A percentile compares a stretch with the other conserved stretches of the same genome.
Conservation (phyloP, 2,329 filamentous ascomycete genomes). For the Cladophialophora chaetospira region DNA sequence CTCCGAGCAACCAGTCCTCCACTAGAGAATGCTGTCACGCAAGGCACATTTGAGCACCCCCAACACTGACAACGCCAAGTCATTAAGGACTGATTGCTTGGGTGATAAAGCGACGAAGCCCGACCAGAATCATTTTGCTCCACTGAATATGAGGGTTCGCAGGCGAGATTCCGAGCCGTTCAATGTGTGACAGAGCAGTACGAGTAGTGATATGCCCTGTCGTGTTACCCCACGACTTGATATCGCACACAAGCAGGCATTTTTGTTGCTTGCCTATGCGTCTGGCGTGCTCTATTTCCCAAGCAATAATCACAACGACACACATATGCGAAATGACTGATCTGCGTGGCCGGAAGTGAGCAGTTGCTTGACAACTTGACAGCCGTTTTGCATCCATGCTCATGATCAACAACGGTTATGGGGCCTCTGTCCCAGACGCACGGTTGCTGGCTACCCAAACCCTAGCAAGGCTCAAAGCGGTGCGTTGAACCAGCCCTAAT, state of each 20-base stretch:
- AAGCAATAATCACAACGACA: too few relatives aligned
- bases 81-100: too few relatives aligned
- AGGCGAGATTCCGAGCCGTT: constrained; percentile 2
- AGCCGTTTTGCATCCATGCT: not conserved
- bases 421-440: not conserved
- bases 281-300: too few relatives aligned
- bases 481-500: not conserved
- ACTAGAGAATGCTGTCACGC: too few relatives aligned
- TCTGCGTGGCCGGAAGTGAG: not conserved
- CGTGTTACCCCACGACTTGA: constrained; percentile 1
- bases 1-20: not conserved
- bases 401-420: not conserved
- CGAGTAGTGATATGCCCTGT: not conserved
- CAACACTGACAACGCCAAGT: too few relatives aligned
- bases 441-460: constrained; percentile 7
- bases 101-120: too few relatives aligned
- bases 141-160: not conserved
- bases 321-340: not conserved
- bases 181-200: not conserved
- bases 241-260: not conserved
- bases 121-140: not conserved
- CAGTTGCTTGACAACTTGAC: not conserved
- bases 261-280: not conserved
- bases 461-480: constrained; percentile 4
- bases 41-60: too few relatives aligned